Conservation (phyloP, 2,329 filamentous ascomycete species). For the Plectosphaerella sp. region DNA sequence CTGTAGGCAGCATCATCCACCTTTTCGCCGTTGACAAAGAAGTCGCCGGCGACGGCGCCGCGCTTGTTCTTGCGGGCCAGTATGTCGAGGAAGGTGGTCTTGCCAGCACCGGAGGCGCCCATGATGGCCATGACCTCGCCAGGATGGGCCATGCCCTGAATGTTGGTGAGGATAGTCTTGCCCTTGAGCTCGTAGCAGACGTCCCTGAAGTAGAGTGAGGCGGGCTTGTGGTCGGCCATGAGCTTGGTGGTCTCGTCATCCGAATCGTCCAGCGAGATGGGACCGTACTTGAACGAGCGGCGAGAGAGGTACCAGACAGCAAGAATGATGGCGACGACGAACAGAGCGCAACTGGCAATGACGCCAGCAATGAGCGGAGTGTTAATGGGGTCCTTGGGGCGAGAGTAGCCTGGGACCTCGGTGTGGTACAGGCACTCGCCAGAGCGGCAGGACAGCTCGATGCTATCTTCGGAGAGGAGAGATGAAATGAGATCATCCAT, state of each 20-base stretch:
- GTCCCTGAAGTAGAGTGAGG: slow-evolving; percentile 81
- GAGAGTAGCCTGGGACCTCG: slow-evolving; percentile 84
- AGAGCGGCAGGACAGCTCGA: slow-evolving; percentile 73
- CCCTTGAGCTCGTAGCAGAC: slow-evolving; percentile 84
- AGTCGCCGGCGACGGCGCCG: slow-evolving; percentile 71
- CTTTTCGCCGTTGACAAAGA: slow-evolving; percentile 91
- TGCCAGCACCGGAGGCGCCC: slow-evolving; percentile 95
- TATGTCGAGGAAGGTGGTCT: slow-evolving; percentile 96
- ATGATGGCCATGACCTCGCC: slow-evolving; percentile 98
- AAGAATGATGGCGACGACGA: slow-evolving; percentile 82
- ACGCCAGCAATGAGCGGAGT: slow-evolving; percentile 92
- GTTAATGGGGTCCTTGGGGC: slow-evolving; percentile 91
- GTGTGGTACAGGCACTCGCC: slow-evolving; percentile 94
- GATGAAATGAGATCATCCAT: slow-evolving; percentile 88
- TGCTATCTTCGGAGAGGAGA: slow-evolving; percentile 89
- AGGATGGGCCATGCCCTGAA: slow-evolving; percentile 83
- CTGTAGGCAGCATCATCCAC: slow-evolving; percentile 81
- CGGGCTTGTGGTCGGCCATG: slow-evolving; percentile 87
- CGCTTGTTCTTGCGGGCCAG: slow-evolving; percentile 91
- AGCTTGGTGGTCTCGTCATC: slow-evolving; percentile 82
- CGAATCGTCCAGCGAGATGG: slow-evolving; percentile 81
- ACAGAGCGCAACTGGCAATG: slow-evolving; percentile 80
- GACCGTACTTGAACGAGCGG: slow-evolving; percentile 63
- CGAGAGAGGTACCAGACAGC: slow-evolving; percentile 84
- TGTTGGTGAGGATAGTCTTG: slow-evolving; percentile 74